phyloP scores from a whole-genome alignment of 441 rosid species.

The Mallotus repandus region DNA sequence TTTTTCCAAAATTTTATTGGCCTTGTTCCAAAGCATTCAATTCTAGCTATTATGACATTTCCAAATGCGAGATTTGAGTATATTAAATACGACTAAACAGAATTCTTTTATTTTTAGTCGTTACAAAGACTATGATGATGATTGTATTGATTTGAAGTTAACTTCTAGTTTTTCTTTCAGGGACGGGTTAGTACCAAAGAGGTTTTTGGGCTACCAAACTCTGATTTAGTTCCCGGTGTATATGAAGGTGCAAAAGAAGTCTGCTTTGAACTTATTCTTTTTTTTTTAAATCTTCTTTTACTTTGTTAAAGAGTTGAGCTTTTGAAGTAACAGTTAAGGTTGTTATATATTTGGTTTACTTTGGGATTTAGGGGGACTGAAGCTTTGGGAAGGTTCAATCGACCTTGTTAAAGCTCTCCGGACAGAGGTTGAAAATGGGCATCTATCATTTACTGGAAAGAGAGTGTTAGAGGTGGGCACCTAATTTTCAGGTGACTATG shows the following conservation, averaged over 20 bases:
- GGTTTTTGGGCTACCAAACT: slow-evolving; percentile 78
- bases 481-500: slow-evolving; percentile 35
- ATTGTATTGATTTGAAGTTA: neutral
- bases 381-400: slow-evolving; percentile 95
- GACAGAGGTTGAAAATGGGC: slow-evolving; percentile 49
- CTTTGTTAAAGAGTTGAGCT: too few species aligned
- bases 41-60: too few species aligned
- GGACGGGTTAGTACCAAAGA: slow-evolving; percentile 86
- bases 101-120: too few species aligned
- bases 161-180: slow-evolving; percentile 33
- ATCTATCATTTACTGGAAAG: slow-evolving; percentile 58
- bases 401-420: slow-evolving; percentile 82
- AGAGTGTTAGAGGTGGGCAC: slow-evolving; percentile 78
- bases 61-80: too few species aligned
- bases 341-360: slow-evolving; percentile 12
- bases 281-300: too few species aligned
- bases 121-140: neutral
- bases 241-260: slow-evolving; percentile 66
- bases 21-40: too few species aligned
- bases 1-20: too few species aligned
- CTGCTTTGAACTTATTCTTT: neutral
- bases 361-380: slow-evolving; percentile 62
- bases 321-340: neutral
- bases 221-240: slow-evolving; percentile 89
- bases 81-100: too few species aligned